phyloP scores from a whole-genome alignment of 2,329 filamentous ascomycete species.

The Macrophomina phaseolina region DNA sequence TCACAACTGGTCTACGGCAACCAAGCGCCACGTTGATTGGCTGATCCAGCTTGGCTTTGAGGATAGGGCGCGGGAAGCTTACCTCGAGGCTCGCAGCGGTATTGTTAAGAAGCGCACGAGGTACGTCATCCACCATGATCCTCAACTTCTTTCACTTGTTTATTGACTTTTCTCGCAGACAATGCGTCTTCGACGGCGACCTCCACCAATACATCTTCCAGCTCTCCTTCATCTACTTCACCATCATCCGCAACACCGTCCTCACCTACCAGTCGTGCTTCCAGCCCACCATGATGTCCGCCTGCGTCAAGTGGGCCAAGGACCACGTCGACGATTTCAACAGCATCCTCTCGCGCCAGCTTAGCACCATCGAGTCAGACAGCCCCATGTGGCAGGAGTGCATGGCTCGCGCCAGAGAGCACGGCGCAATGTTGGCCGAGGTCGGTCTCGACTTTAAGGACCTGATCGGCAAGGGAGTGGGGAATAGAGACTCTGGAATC shows the following conservation, averaged over 20 bases:
- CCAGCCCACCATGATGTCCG: conserved; percentile 84
- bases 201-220: conserved; percentile 94
- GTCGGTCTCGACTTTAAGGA: conserved; percentile 90
- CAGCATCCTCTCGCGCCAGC: conserved; percentile 76
- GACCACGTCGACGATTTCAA: conserved; percentile 93
- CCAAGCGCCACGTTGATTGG: conserved; percentile 82
- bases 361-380: conserved; percentile 82
- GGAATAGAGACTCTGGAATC: conserved; percentile 16
- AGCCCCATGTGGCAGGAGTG: conserved; percentile 81
- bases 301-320: conserved; percentile 98
- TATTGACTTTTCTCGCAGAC: conserved; percentile 56
- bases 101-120: conserved; percentile 82
- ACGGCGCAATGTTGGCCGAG: conserved; percentile 79
- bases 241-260: conserved; percentile 90
- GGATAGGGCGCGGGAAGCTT: conserved; percentile 84
- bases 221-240: conserved; percentile 94
- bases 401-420: conserved; percentile 78
- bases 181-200: conserved; percentile 94
- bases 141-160: conserved; percentile 33
- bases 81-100: conserved; percentile 77
- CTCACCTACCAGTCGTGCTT: conserved; percentile 82
- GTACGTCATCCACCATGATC: conserved; percentile 52
- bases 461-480: conserved; percentile 64
- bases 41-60: conserved; percentile 87
- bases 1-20: conserved; percentile 77